These are phyloP conservation scores for Ilyonectria mors-panacis DNA, from an alignment of 2,329 filamentous ascomycete genomes.

Conservation along the genomic window DNA sequence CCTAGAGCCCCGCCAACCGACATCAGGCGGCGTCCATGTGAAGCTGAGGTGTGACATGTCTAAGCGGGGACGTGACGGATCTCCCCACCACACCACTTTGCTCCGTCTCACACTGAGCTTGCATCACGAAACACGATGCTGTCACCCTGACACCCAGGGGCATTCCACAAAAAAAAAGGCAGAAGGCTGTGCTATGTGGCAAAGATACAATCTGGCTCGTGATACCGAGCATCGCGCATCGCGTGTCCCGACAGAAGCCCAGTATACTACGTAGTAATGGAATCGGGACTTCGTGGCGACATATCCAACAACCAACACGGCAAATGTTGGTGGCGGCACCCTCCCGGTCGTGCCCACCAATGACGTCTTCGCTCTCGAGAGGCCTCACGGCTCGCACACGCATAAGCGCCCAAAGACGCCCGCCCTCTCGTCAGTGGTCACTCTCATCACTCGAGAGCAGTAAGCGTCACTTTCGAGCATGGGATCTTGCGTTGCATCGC, in stretches of 20 bases:
- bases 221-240: background rate
- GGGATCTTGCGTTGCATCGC: constrained; percentile 18
- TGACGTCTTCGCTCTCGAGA: constrained; percentile 34
- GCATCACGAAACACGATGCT: constrained; percentile 1
- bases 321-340: constrained; percentile 19
- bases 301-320: background rate
- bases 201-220: background rate
- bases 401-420: constrained; percentile 48
- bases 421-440: constrained; percentile 21
- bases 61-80: constrained; percentile 1
- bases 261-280: background rate
- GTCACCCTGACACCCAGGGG: background rate
- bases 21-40: background rate
- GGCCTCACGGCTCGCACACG: constrained; percentile 44
- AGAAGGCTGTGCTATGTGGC: background rate
- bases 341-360: constrained; percentile 19
- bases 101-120: background rate
- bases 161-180: background rate
- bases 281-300: background rate
- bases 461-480: constrained; percentile 23
- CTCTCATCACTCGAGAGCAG: background rate
- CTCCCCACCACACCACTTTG: constrained; percentile 8
- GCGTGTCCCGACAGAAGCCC: background rate
- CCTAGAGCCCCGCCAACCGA: background rate
- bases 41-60: constrained; percentile 11